Base-by-base conservation (phyloP, 2,329 filamentous ascomycete species). In the Colletotrichum abscissum region DNA sequence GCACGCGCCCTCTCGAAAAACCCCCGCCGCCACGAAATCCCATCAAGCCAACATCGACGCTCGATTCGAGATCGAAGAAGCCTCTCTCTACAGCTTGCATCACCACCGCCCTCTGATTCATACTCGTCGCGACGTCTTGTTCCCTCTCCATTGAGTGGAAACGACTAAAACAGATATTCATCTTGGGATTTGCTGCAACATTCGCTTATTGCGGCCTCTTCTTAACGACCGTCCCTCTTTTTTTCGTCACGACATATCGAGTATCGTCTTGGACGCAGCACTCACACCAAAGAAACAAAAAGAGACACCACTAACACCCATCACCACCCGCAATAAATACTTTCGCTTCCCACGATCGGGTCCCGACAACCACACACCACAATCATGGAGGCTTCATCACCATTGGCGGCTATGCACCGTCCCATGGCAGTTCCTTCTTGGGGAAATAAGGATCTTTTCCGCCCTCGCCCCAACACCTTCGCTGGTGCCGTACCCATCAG, bases 341-440 rank as follows among this genome's bases (percentile, higher is more conserved):
- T 69, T 58, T 64, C 63, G 63, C 67, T 70, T 49, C 28, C 35
- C 35, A 63, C 69, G 60, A 59, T 19, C 24, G 7, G 7, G 24
- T 30, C 30, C 12, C n/a, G 5, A 35, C 28, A 52, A 46, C 33
- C 60, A 35, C 54, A 35, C 33, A 35, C 33, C n/a, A 60, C 76
- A 77, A 86, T 63, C 80, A 98, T 98, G 95, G 95, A 98, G 85
- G 92, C 94, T 76, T 93, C 94, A 77, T 98, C 97, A 79, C 97
- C 97, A 59, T 86, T 98, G 81, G 96, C 96, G 83, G 95, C 96
- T 70, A 94, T 98, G 92, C 95, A 95, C 86, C 94, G 88, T 90
- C 84, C 85, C 89, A 84, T 86, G 90, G 85, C 85, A 86, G 75
- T 82, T 42, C 91, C 78, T 82, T 88, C 79, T 91, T 95, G 90